These are phyloP conservation scores for Uronychia setigera DNA, from an alignment of 73 alveolate species.

Conservation along the genomic window DNA sequence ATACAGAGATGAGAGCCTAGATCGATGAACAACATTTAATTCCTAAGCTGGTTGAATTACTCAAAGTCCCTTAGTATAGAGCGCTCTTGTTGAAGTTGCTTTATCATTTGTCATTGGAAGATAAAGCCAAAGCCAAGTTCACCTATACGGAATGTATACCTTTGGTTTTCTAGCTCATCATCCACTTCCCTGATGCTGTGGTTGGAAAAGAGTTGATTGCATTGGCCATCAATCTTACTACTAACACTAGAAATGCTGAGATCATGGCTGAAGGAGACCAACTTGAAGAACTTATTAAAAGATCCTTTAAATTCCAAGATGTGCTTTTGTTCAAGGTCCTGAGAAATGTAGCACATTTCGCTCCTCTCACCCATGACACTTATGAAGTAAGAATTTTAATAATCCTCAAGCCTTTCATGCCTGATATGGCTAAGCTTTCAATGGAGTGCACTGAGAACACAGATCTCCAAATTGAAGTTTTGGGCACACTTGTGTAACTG, in stretches of 20 bases:
- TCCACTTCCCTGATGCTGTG: constrained; percentile 96
- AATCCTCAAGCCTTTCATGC: constrained; percentile 26
- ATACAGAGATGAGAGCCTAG: constrained; percentile 84
- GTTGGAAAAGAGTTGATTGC: constrained; percentile 96
- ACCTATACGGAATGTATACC: constrained; percentile 96
- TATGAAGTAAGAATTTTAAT: neutral
- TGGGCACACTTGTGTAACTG: constrained; percentile 80
- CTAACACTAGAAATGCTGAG: constrained; percentile 95
- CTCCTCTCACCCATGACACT: constrained; percentile 54
- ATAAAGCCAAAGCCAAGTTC: constrained; percentile 93
- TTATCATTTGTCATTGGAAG: constrained; percentile 93
- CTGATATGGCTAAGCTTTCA: constrained; percentile 9
- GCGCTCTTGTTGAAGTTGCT: constrained; percentile 85
- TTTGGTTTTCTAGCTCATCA: constrained; percentile 87
- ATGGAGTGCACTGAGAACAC: constrained; percentile 50
- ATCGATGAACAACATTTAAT: constrained; percentile 87
- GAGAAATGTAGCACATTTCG: constrained; percentile 82
- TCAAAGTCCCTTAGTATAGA: constrained; percentile 94
- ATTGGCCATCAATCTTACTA: constrained; percentile 90
- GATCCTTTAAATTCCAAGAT: constrained; percentile 94
- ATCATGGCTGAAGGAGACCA: constrained; percentile 93
- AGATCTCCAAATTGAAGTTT: constrained; percentile 76
- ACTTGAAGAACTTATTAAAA: constrained; percentile 84
- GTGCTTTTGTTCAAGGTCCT: constrained; percentile 89
- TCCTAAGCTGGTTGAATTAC: constrained; percentile 88